A percentile compares a stretch with the other conserved stretches of the same genome.
These are phyloP conservation scores for Venturia carpophila DNA, from an alignment of 2,329 filamentous ascomycete species.

Conservation along the genomic window DNA sequence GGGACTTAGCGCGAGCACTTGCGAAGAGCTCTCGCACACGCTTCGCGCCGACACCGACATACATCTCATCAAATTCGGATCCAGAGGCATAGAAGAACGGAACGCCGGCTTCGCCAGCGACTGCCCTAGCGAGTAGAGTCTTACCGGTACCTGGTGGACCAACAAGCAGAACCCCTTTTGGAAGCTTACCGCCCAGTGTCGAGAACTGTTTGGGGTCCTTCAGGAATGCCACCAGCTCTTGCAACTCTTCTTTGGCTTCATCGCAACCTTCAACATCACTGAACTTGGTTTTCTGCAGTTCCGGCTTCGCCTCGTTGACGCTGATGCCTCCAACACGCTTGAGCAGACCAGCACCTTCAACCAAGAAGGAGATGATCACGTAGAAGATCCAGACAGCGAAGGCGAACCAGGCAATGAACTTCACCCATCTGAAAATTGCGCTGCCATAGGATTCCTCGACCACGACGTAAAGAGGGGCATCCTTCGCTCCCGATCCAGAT, in stretches of 20 bases:
- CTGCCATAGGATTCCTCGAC: conserved; percentile 81
- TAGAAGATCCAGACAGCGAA: conserved; percentile 73
- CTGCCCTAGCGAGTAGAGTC: conserved; percentile 87
- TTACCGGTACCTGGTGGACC: conserved; percentile 97
- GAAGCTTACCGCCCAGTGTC: conserved; percentile 88
- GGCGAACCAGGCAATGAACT: conserved; percentile 71
- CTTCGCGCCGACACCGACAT: conserved; percentile 94
- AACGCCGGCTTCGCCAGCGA: conserved; percentile 92
- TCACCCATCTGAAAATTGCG: conserved; percentile 82
- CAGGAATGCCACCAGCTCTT: conserved; percentile 93
- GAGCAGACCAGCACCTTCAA: conserved; percentile 70
- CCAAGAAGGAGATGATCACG: conserved; percentile 64
- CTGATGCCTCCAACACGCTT: conserved; percentile 67
- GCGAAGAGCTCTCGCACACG: conserved; percentile 89
- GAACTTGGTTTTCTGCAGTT: conserved; percentile 87
- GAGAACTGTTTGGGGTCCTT: conserved; percentile 90
- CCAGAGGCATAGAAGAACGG: conserved; percentile 99
- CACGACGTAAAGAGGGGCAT: conserved; percentile 86
- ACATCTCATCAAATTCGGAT: conserved; percentile 96
- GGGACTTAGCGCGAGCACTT: conserved; percentile 75
- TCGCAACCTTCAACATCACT: conserved; percentile 93
- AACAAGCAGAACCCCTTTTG: conserved; percentile 91
- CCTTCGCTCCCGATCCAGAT: conserved; percentile 62
- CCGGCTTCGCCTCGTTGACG: conserved; percentile 80
- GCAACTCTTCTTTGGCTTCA: conserved; percentile 95